phyloP scores from a whole-genome alignment of 495 filamentous ascomycete species.

The Trichoderma gamsii region DNA sequence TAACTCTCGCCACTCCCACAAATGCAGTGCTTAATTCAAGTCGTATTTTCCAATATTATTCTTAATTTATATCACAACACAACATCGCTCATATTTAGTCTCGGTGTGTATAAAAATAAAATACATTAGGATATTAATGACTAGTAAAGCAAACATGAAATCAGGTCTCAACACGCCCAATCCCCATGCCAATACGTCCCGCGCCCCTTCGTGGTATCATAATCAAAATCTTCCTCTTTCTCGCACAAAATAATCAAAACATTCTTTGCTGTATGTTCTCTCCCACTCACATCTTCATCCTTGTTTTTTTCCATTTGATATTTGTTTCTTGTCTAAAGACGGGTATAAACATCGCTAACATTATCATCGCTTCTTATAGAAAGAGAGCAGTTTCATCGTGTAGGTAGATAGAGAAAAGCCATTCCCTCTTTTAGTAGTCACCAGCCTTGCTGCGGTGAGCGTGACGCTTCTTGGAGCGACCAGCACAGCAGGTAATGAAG shows the following conservation, averaged over 20 bases:
- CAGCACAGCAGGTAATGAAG: slow-evolving; percentile 52
- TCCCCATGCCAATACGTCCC: neutral
- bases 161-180: neutral
- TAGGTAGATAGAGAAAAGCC: neutral
- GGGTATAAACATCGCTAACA: neutral
- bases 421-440: slow-evolving; percentile 17
- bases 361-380: neutral
- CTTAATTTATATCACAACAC: neutral
- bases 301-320: neutral
- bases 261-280: neutral
- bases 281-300: neutral
- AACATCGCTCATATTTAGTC: neutral
- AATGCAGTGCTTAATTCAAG: too few species aligned
- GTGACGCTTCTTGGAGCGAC: slow-evolving; percentile 29
- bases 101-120: neutral
- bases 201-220: slow-evolving; percentile 1
- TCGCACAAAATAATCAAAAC: neutral
- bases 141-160: neutral
- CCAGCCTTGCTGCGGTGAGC: slow-evolving; percentile 14
- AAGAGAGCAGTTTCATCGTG: neutral
- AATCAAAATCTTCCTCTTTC: neutral
- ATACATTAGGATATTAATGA: neutral
- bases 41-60: neutral
- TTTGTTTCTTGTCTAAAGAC: neutral
- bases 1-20: too few species aligned